Conservation (phyloP, 2,329 filamentous ascomycete genomes). For the Dactylonectria estremocensis region DNA sequence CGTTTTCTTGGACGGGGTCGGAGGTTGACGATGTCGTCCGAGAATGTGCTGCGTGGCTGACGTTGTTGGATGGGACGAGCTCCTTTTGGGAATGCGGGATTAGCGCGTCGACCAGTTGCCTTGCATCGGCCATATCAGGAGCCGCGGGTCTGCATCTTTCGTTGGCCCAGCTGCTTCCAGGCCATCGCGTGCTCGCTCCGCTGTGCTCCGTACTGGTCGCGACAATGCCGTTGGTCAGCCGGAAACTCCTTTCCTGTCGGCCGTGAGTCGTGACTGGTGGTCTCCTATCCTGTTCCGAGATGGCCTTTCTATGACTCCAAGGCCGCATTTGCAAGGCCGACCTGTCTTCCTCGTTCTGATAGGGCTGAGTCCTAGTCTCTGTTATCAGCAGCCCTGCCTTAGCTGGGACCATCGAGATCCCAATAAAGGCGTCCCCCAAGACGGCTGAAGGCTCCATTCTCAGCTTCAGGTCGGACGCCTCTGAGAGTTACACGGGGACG, state of each 20-base stretch:
- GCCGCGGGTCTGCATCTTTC: conserved; percentile 38
- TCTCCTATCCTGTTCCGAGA: conserved; percentile 8
- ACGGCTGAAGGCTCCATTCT: conserved; percentile 29
- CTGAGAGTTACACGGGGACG: conserved; percentile 17
- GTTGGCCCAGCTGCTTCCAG: conserved; percentile 37
- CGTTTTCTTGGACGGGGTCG: conserved; percentile 39
- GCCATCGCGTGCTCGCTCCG: conserved; percentile 29
- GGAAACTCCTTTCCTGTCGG: conserved; percentile 11
- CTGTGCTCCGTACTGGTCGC: conserved; percentile 17
- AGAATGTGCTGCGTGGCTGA: conserved; percentile 46
- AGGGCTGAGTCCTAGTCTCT: conserved; percentile 36
- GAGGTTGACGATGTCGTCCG: conserved; percentile 38
- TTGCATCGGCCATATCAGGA: conserved; percentile 29
- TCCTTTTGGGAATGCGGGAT: conserved; percentile 48
- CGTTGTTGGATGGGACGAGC: conserved; percentile 34
- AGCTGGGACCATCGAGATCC: conserved; percentile 16
- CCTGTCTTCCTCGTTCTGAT: conserved; percentile 30
- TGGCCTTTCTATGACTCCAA: conserved; percentile 10
- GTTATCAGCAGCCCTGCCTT: conserved; percentile 27
- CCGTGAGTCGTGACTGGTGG: conserved; percentile 22
- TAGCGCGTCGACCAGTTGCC: conserved; percentile 45
- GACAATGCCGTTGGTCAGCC: conserved; percentile 7
- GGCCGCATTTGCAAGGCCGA: conserved; percentile 11
- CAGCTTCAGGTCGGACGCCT: conserved; percentile 32
- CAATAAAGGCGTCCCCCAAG: conserved; percentile 28